These are phyloP conservation scores for Anisodus tanguticus DNA, from an alignment of 257 asterid species.

Conservation along the genomic window DNA sequence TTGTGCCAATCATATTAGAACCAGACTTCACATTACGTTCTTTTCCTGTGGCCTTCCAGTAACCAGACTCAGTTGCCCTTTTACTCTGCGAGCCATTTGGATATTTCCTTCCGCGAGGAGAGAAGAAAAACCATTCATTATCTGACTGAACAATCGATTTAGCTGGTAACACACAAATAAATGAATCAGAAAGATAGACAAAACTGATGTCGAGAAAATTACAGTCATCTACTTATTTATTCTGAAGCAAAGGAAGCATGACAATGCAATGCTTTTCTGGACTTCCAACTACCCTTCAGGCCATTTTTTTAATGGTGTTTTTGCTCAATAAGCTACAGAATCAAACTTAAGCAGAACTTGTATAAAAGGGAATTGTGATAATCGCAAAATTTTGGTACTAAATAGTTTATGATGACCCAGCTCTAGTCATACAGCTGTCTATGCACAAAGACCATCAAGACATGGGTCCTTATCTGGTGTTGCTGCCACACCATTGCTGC, in stretches of 20 bases:
- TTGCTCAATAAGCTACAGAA: too few relatives aligned
- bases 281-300: background rate
- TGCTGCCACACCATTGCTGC: background rate
- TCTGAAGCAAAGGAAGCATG: background rate
- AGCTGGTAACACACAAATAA: conserved; percentile 47
- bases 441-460: conserved; percentile 11
- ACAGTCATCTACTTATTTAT: background rate
- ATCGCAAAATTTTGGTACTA: conserved; percentile 12
- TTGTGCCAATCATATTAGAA: conserved; percentile 65
- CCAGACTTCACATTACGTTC: conserved; percentile 77
- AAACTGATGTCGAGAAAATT: background rate
- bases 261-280: background rate
- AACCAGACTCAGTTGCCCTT: conserved; percentile 77
- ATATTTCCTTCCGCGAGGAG: conserved; percentile 85
- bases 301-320: too few relatives aligned
- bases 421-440: background rate
- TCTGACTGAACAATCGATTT: conserved; percentile 70
- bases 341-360: background rate
- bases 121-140: conserved; percentile 88
- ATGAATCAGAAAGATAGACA: background rate
- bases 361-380: background rate
- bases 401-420: background rate
- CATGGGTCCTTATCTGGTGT: background rate
- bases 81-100: conserved; percentile 88
- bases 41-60: conserved; percentile 97